These are phyloP conservation scores for Hordeum pubiflorum DNA, from an alignment of 202 grass and related monocot genomes.

Conservation along the genomic window DNA sequence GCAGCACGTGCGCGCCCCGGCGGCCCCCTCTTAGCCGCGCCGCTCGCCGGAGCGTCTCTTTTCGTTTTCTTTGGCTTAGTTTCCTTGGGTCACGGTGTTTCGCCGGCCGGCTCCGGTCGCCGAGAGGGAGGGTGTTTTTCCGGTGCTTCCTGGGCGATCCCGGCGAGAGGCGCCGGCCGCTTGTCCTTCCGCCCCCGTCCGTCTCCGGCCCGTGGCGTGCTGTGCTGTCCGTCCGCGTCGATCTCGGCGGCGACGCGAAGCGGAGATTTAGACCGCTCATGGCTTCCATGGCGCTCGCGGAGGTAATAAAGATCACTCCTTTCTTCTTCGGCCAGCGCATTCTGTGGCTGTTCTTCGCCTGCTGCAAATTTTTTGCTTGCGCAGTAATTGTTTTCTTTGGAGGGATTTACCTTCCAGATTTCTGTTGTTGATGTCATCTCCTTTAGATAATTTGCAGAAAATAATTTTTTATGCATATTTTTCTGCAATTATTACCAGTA, in stretches of 20 bases:
- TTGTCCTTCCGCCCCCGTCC: too few relatives aligned
- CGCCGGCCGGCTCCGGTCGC: not conserved
- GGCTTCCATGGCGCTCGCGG: constrained; percentile 15
- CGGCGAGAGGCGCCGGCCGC: not conserved
- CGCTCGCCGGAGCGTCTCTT: not conserved
- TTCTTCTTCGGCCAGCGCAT: not conserved
- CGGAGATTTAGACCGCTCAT: too few relatives aligned
- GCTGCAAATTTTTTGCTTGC: not conserved
- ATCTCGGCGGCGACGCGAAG: too few relatives aligned
- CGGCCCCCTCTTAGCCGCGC: not conserved
- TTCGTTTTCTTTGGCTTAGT: too few relatives aligned
- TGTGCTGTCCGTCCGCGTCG: too few relatives aligned
- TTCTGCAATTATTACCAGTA: not conserved
- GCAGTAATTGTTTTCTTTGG: not conserved
- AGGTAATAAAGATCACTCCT: constrained; percentile 32
- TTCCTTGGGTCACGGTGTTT: not conserved
- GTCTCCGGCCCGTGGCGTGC: too few relatives aligned
- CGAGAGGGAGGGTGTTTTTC: not conserved
- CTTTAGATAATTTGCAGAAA: not conserved
- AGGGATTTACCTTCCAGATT: not conserved
- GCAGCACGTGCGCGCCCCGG: not conserved
- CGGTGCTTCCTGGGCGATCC: not conserved
- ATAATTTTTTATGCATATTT: not conserved
- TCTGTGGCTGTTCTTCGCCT: not conserved
- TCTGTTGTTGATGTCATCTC: not conserved